Conservation (phyloP, 2,329 filamentous ascomycete genomes). For the Diplodia seriata region DNA sequence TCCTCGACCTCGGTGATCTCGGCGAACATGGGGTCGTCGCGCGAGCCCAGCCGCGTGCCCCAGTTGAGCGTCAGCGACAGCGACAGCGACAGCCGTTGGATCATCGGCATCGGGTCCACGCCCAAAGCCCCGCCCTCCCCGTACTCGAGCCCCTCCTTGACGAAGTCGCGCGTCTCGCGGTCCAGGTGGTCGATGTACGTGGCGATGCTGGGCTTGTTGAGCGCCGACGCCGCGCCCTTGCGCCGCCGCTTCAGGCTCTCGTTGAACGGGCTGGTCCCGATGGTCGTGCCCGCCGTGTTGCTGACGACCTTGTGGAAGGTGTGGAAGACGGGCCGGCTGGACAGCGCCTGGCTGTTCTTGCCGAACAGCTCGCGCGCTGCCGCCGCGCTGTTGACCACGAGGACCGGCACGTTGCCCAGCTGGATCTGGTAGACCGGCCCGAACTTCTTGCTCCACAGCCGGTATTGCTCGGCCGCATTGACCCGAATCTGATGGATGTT, state of each 20-base stretch:
- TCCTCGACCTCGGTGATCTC: conserved; percentile 70
- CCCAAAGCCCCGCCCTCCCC: conserved; percentile 61
- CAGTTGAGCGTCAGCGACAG: conserved; percentile 70
- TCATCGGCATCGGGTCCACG: conserved; percentile 72
- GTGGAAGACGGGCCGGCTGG: conserved; percentile 53
- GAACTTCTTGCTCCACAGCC: conserved; percentile 51
- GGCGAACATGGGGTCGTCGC: conserved; percentile 66
- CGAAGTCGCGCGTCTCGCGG: conserved; percentile 67
- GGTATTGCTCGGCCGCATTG: conserved; percentile 53
- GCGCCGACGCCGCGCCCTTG: conserved; percentile 69
- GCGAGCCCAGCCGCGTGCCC: conserved; percentile 66
- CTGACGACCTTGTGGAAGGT: conserved; percentile 63
- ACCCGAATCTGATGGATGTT: conserved; percentile 53
- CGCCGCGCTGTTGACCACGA: conserved; percentile 53
- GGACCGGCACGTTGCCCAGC: conserved; percentile 53
- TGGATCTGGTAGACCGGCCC: conserved; percentile 56
- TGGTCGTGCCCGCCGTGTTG: conserved; percentile 70
- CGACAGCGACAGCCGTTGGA: conserved; percentile 71
- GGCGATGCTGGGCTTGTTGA: conserved; percentile 69
- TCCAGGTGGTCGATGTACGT: conserved; percentile 69
- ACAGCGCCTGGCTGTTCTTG: conserved; percentile 51
- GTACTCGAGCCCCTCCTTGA: conserved; percentile 66
- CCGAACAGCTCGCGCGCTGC: conserved; percentile 52
- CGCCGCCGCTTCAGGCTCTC: conserved; percentile 69
- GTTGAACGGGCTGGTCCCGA: conserved; percentile 71